phyloP scores from a whole-genome alignment of 2,329 filamentous ascomycete species.

The Sporothrix schenckii region DNA sequence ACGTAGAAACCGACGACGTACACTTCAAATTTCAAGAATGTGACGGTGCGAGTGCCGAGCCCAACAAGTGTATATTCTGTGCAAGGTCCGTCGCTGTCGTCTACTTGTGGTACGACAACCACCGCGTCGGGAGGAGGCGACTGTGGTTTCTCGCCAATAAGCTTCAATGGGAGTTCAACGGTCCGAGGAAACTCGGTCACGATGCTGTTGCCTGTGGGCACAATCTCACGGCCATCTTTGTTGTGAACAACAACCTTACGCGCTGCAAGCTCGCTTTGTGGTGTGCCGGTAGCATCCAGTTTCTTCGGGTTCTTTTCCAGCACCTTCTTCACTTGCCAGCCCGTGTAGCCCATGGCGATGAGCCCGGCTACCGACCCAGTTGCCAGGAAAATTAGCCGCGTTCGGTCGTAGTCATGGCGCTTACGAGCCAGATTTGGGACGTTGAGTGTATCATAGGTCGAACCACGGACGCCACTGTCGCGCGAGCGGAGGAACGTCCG shows the following conservation, averaged over 20 bases:
- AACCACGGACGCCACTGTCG: constrained; percentile 34
- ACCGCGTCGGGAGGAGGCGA: neutral
- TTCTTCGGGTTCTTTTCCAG: constrained; percentile 41
- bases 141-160: constrained; percentile 24
- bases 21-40: constrained; percentile 85
- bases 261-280: constrained; percentile 52
- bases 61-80: constrained; percentile 86
- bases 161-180: constrained; percentile 61
- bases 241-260: constrained; percentile 66
- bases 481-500: constrained; percentile 45
- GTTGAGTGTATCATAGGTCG: constrained; percentile 54
- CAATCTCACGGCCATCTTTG: constrained; percentile 70
- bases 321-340: constrained; percentile 54
- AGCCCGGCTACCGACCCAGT: constrained; percentile 55
- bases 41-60: constrained; percentile 84
- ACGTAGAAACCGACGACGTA: constrained; percentile 95
- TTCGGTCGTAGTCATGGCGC: constrained; percentile 54
- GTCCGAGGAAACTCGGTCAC: constrained; percentile 77
- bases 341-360: constrained; percentile 56
- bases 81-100: constrained; percentile 29
- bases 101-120: neutral
- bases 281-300: constrained; percentile 49
- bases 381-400: constrained; percentile 56
- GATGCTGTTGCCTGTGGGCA: constrained; percentile 79
- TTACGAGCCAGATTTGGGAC: constrained; percentile 52